Base-by-base conservation (phyloP, 176 grass and related monocot species). In the Pharus latifolius region DNA sequence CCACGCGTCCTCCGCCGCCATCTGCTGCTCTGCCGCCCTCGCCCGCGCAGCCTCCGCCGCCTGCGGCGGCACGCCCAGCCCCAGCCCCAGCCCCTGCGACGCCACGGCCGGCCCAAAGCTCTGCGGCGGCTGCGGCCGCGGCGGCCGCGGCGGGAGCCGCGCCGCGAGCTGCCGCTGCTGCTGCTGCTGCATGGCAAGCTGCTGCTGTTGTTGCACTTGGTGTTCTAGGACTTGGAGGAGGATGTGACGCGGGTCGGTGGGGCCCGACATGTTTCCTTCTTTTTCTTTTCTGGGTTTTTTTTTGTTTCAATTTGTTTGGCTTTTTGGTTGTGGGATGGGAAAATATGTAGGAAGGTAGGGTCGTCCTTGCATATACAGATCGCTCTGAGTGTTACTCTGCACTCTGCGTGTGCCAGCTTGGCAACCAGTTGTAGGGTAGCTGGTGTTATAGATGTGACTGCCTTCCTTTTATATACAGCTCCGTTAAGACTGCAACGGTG, bases 1-100 rank as follows among this genome's bases (percentile, higher is more conserved):
- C 63, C 79, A 75, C 18, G 79, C 88, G 62, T 86, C 88, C 74
- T 86, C 69, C 51, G 40, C 34, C 37, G 82, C 82, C 82, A 90
- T 90, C 74, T 86, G 82, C 74, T 86, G 82, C 64, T 60, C 69
- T 69, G 75, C 87, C 26, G 38, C 62, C 18, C 73, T 61, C 40
- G 33, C 66, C 49, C 72, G 70, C 24, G 56, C 53, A 48, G 19
- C 63, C 15, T 17, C 75, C 69, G 24, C 35, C 5, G 41, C 26
- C 71, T 13, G 20, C 55, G 54, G 27, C 25, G 43, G 43, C 62
- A 53, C 6, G 44, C 49, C 35, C 35, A n/a, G n/a, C n/a, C n/a
- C n/a, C n/a, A n/a, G 55, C 4, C 43, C 4, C 1, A 28, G 50
- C 31, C 38, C 12, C 23, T 17, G 54, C 31, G 45, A 4, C 9